Evolutionary conservation across 345 rosid species (phyloP).

Genomic region (Euclidium syriacum): DNA sequence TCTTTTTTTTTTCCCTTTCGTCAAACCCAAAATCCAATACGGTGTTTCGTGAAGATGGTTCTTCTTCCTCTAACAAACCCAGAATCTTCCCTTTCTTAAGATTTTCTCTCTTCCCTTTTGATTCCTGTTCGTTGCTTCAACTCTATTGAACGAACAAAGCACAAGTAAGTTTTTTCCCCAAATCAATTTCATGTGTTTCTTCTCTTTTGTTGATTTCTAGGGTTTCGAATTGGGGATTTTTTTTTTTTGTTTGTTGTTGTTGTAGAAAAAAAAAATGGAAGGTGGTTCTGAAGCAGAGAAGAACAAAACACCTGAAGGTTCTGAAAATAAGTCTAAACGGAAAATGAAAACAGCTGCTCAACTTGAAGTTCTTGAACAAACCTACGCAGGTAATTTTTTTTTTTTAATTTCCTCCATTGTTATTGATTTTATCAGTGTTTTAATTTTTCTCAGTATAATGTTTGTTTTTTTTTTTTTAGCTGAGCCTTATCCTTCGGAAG

Average conservation of each 20-base stretch:
- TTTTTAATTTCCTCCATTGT: neutral
- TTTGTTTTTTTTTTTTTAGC: conserved; percentile 28
- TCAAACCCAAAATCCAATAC: conserved; percentile 34
- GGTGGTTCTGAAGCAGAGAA: conserved; percentile 47
- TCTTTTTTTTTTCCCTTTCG: conserved; percentile 24
- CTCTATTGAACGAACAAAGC: neutral
- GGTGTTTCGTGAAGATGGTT: conserved; percentile 11
- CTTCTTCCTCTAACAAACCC: neutral
- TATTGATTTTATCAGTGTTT: neutral
- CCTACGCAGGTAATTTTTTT: conserved; percentile 53
- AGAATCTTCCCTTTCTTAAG: neutral
- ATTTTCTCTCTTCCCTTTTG: neutral
- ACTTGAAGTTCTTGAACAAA: conserved; percentile 73
- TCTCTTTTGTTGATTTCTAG: neutral
- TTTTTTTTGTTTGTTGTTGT: neutral
- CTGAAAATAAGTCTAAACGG: conserved; percentile 60
- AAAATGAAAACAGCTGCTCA: conserved; percentile 95
- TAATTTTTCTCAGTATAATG: neutral
- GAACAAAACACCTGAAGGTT: conserved; percentile 58
- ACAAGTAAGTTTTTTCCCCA: conserved; percentile 11
- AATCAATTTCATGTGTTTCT: neutral
- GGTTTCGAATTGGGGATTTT: conserved; percentile 12
- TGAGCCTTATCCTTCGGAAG: conserved; percentile 79
- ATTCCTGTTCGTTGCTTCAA: conserved; percentile 11
- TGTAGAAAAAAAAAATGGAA: conserved; percentile 34